Base-by-base conservation (phyloP, 176 grass and related monocot genomes). In the Echinochloa phyllopogon region DNA sequence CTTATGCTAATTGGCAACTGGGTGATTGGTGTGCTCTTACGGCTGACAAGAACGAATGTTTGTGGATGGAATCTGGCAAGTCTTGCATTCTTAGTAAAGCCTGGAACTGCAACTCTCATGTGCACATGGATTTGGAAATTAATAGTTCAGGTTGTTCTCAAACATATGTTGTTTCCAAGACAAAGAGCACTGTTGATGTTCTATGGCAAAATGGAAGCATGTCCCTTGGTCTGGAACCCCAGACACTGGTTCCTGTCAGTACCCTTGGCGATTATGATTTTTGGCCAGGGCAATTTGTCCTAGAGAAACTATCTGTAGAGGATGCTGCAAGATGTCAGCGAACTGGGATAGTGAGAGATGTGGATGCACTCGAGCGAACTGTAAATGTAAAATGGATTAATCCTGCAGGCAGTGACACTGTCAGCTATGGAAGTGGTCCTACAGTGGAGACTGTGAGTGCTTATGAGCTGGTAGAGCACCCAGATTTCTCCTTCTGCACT, bases 231-330 rank as follows among this genome's bases (percentile, higher is more conserved):
- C 38, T 99, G 41, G 90, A 94, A 42, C 86, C 93, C 6, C 86
- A 90, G 59, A 84, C 51, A 59, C 76, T 99, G 53, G 77, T 80
- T 89, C 96, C 91, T 71, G 89, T 94, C 17, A 99, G 75, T 80
- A 91, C 92, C 81, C 77, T 94, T 64, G 94, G 91, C 72, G 94
- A 99, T 89, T 92, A 96, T 77, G 93, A 99, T 85, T 99, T 99
- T 92, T 99, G 93, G 91, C 96, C 93, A 17, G 94, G 77, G 14
- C 96, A 99, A 64, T 89, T 82, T 89, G 91, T 99, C 69, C 79
- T 94, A 36, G 96, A 99, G 64, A 96, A 94, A 70, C 24, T 87
- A 62, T 66, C 89, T 61, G 89, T 94, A 37, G 86, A 75, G 49
- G 77, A 87, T 24, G 39, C 56, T 70, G 79, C 57, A 39, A 73